These are phyloP conservation scores for Chamaecrista fasciculata DNA, from an alignment of 306 rosid genomes.

Conservation along the genomic window DNA sequence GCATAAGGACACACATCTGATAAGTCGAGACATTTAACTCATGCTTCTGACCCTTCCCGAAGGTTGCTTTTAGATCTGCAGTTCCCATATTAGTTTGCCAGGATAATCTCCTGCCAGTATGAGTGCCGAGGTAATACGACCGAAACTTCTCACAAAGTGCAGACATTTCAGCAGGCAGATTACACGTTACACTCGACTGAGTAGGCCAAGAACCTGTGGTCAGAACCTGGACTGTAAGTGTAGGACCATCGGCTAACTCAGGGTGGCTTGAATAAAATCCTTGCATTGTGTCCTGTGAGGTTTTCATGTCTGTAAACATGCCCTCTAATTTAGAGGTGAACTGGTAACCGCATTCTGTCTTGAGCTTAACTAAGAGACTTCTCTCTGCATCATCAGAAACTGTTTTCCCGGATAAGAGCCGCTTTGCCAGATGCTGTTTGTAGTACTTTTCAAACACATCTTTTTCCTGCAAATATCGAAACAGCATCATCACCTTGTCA, in stretches of 20 bases:
- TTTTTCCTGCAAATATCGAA: conserved; percentile 88
- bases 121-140: conserved; percentile 88
- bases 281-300: conserved; percentile 88
- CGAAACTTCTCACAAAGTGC: conserved; percentile 80
- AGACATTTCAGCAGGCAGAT: conserved; percentile 88
- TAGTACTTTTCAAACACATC: conserved; percentile 91
- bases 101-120: conserved; percentile 84
- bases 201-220: conserved; percentile 99
- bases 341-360: conserved; percentile 94
- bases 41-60: conserved; percentile 95
- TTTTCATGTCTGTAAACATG: conserved; percentile 97
- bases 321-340: conserved; percentile 93
- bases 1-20: conserved; percentile 94
- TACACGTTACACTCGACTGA: conserved; percentile 78
- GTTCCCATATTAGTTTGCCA: conserved; percentile 98
- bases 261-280: conserved; percentile 71
- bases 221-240: conserved; percentile 85
- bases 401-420: conserved; percentile 89
- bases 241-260: conserved; percentile 74
- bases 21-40: conserved; percentile 89
- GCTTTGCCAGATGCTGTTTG: conserved; percentile 92
- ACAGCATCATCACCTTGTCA: conserved; percentile 95
- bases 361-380: conserved; percentile 91
- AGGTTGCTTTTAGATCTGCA: conserved; percentile 80
- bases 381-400: conserved; percentile 95